Evolutionary conservation across 2,329 filamentous ascomycete species (phyloP).

Genomic region (Ascochyta fabae): DNA sequence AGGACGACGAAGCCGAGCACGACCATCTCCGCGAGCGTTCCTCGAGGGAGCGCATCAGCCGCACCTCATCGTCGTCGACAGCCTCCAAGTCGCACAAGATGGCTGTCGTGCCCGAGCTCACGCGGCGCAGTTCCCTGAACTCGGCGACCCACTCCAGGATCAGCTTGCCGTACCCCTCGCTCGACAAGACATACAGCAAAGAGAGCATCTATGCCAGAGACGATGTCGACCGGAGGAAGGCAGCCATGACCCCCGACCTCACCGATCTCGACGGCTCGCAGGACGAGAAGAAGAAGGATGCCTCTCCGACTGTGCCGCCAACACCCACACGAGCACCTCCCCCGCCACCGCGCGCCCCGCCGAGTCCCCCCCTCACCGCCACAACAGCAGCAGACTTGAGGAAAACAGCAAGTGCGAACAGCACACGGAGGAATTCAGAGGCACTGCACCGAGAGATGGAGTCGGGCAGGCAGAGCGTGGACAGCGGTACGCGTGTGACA

Average conservation of each 20-base stretch:
- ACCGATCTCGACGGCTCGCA: slow-evolving; percentile 49
- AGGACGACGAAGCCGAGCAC: slow-evolving; percentile 18
- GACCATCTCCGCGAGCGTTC: slow-evolving; percentile 29
- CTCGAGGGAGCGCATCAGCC: slow-evolving; percentile 36
- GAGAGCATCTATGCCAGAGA: slow-evolving; percentile 73
- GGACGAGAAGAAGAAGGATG: slow-evolving; percentile 35
- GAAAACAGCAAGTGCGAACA: slow-evolving; percentile 54
- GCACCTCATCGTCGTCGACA: slow-evolving; percentile 37
- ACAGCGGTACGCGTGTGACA: slow-evolving; percentile 47
- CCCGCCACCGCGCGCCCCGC: slow-evolving; percentile 47
- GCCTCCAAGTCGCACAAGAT: slow-evolving; percentile 42
- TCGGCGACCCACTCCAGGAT: slow-evolving; percentile 48
- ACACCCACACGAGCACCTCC: slow-evolving; percentile 27
- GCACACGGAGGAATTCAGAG: slow-evolving; percentile 51
- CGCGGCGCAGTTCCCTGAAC: slow-evolving; percentile 47
- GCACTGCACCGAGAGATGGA: slow-evolving; percentile 46
- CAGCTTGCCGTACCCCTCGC: slow-evolving; percentile 74
- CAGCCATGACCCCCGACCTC: slow-evolving; percentile 48
- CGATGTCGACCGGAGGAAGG: slow-evolving; percentile 41
- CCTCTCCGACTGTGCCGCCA: slow-evolving; percentile 13
- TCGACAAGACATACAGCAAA: slow-evolving; percentile 91
- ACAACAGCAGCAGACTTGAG: slow-evolving; percentile 50
- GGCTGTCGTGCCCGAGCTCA: slow-evolving; percentile 56
- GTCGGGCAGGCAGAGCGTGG: slow-evolving; percentile 50
- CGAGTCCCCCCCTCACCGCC: slow-evolving; percentile 57